Evolutionary conservation across 1,284 basidiomycete genomes (phyloP), one percentile per base, ranked within the genome.

Genomic region (Coriolopsis trogii): DNA sequence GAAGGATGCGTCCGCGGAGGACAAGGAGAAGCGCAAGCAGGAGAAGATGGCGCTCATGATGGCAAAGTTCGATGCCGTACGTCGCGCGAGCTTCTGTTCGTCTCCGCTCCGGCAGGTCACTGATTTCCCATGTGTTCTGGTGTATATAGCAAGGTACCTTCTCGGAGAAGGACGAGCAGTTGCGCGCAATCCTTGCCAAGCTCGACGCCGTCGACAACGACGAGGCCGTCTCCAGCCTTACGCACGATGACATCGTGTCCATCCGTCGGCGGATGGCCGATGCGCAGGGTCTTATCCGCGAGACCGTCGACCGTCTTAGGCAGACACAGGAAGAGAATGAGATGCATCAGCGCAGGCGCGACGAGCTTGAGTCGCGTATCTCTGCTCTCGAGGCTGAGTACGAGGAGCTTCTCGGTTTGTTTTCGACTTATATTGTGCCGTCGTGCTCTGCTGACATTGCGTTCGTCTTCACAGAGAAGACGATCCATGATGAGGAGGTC

Each of bases 11-110:
- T 87, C 86, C 26, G 83, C 85, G 21, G 96, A 98, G 70, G 96
- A 96, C 68, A 98, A 97, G 76, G 96, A 99, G 79, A 96, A 94
- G 79, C 87, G 93, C 71, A 99, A 98, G 74, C 95, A 97, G 65
- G 96, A 98, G 76, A 97, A 97, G 81, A 94, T 99, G 90, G 95
- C 93, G n/a, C 80, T 96, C 61, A 97, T 99, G 94, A 98, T 99
- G 95, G 93, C 95, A 56, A 96, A 97, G 72, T 97, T 99, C 65
- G 95, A 95, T 75, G 84, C 90, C 62, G 94, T 95, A 64, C 67
- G 87, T 64, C 29, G 25, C n/a, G n/a, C 26, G 21, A 9, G 18
- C 24, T 37, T 29, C 16, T 10, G n/a, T 46, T 48, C 53, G 49
- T 18, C 16, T 37, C 52, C 46, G 40, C 53, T 41, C 40, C 7